Conservation (phyloP, 208 protist genomes). For the Trypanosoma conorhini region DNA sequence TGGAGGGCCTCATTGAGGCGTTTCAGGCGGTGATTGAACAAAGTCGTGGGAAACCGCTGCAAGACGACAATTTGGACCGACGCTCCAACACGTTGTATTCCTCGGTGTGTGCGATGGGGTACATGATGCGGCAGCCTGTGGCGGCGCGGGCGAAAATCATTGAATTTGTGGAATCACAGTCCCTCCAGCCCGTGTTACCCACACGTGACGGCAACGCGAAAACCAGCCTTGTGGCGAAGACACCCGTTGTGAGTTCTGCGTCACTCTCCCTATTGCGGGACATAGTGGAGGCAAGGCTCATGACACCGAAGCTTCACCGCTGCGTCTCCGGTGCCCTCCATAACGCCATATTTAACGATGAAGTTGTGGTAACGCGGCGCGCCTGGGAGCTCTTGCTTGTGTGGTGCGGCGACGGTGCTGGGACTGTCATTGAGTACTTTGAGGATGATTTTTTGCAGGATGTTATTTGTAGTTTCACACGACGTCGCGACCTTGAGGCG, state of each 20-base stretch:
- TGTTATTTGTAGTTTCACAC: constrained; percentile 78
- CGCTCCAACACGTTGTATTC: constrained; percentile 68
- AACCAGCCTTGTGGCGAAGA: constrained; percentile 47
- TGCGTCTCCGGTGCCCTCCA: constrained; percentile 54
- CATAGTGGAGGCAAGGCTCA: constrained; percentile 62
- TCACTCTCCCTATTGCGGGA: constrained; percentile 77
- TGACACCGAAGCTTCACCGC: constrained; percentile 53
- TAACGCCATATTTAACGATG: constrained; percentile 45
- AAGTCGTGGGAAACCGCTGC: constrained; percentile 43
- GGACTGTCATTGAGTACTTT: constrained; percentile 59
- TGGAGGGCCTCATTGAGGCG: constrained; percentile 38
- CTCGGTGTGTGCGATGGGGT: constrained; percentile 67
- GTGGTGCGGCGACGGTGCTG: constrained; percentile 59
- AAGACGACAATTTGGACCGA: constrained; percentile 68
- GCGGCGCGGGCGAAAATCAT: constrained; percentile 54
- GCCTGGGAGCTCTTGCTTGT: constrained; percentile 83
- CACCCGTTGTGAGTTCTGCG: constrained; percentile 70
- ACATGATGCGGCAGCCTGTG: constrained; percentile 78
- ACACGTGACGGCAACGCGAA: constrained; percentile 23
- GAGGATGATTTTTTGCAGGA: constrained; percentile 62
- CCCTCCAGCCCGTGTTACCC: constrained; percentile 51
- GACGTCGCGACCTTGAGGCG: constrained; percentile 48
- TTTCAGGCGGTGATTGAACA: constrained; percentile 41
- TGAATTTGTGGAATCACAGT: constrained; percentile 49
- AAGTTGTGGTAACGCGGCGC: constrained; percentile 50